Evolutionary conservation across 345 rosid genomes (phyloP).

Genomic region (Pugionium dolabratum): DNA sequence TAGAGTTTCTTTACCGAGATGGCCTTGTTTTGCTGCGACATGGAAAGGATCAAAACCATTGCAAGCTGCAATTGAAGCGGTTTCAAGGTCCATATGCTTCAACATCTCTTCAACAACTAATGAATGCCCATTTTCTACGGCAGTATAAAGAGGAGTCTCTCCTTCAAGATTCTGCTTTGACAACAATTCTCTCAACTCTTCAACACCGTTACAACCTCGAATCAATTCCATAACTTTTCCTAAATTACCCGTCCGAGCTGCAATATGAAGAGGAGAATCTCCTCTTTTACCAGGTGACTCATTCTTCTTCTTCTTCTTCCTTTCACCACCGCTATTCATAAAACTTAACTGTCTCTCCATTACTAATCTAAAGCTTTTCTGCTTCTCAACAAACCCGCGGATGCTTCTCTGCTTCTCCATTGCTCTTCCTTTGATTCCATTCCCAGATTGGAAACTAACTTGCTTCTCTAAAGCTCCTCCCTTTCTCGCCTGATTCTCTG

Average conservation of each 20-base stretch:
- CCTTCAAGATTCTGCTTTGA: slow-evolving; percentile 73
- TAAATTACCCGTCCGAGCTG: no score
- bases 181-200: slow-evolving; percentile 50
- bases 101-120: slow-evolving; percentile 39
- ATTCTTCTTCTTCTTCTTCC: slow-evolving; percentile 43
- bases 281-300: slow-evolving; percentile 78
- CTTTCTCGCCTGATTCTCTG: slow-evolving; percentile 41
- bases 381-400: slow-evolving; percentile 52
- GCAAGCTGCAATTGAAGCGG: no score
- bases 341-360: slow-evolving; percentile 89
- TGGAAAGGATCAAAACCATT: no score
- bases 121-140: slow-evolving; percentile 74
- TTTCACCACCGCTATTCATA: slow-evolving; percentile 65
- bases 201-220: slow-evolving; percentile 40
- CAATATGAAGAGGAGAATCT: no score
- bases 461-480: background rate
- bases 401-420: slow-evolving; percentile 51
- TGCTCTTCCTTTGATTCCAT: slow-evolving; percentile 34
- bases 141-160: slow-evolving; percentile 35
- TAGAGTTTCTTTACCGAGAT: slow-evolving; percentile 33
- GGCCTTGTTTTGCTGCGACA: no score
- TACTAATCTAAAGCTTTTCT: slow-evolving; percentile 60
- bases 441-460: slow-evolving; percentile 40
- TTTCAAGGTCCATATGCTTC: no score
- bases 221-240: slow-evolving; percentile 57